Percentiles rank a stretch among this genome's conserved stretches.
Conservation (phyloP, 1,284 basidiomycete genomes). For the Melampsora larici-populina region DNA sequence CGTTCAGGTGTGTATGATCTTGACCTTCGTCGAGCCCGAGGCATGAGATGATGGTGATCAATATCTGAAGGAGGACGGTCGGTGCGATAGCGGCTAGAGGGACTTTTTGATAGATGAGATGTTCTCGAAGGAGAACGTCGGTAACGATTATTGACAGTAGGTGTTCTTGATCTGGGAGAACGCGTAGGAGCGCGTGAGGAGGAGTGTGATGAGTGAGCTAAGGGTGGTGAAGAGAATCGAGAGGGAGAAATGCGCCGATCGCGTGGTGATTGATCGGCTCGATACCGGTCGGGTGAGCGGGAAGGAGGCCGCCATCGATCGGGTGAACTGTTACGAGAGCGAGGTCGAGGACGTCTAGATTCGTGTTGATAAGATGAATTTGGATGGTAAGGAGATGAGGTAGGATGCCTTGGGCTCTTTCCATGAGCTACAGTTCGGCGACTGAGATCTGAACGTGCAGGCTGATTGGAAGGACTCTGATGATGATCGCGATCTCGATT, state of each 20-base stretch:
- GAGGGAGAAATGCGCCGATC: conserved; percentile 45
- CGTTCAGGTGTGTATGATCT: conserved; percentile 51
- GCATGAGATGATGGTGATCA: conserved; percentile 47
- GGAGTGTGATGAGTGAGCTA: conserved; percentile 51
- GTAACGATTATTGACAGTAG: conserved; percentile 41
- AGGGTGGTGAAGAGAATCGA: conserved; percentile 54
- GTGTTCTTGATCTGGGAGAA: conserved; percentile 43
- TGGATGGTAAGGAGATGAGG: too few species aligned
- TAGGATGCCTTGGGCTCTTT: too few species aligned
- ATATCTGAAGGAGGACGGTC: conserved; percentile 18
- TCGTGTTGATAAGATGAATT: too few species aligned
- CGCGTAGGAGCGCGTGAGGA: conserved; percentile 47
- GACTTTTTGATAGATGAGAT: conserved; percentile 47
- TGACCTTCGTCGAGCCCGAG: conserved; percentile 51
- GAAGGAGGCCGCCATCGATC: conserved; percentile 58
- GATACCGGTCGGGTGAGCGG: conserved; percentile 44
- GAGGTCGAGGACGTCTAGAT: conserved; percentile 44
- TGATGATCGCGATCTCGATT: too few species aligned
- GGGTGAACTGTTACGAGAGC: conserved; percentile 51
- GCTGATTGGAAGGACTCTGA: too few species aligned
- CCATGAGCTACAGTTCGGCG: too few species aligned
- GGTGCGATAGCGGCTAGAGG: conserved; percentile 44
- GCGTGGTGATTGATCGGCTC: conserved; percentile 49
- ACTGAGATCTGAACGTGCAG: too few species aligned
- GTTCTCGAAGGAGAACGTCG: conserved; percentile 49